Base-by-base conservation (phyloP, 345 rosid genomes). In the Bretschneidera sinensis region DNA sequence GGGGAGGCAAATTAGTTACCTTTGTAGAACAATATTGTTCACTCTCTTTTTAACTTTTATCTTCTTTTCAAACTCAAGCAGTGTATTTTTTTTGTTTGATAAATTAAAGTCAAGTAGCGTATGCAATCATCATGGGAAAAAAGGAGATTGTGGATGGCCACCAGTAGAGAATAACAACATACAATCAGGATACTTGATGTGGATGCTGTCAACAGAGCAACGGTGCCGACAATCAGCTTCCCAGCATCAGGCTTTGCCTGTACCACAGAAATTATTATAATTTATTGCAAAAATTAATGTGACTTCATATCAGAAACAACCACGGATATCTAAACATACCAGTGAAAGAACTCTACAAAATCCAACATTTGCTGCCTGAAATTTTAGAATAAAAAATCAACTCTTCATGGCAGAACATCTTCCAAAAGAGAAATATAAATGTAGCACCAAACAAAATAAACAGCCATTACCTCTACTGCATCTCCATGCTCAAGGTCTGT, bases 171-270 rank as follows among this genome's bases (percentile, higher is more conserved):
- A 15, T 13, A 2, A 51, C 59, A 55, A 81, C 84, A 34, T 74
- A 89, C 91, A 53, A 89, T 81, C 6, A 89, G 80, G 70, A 89
- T 68, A 77, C 78, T 81, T 43, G 97, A 74, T 35, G 86, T 86
- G 23, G 94, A 86, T 67, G 84, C 87, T 55, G 83, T 76, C 74
- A 89, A 72, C 59, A 89, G 74, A 7, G 97, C 94, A 63, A 85
- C 33, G 61, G 97, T 89, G 56, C 85, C 97, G 33, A 86, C 59
- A 55, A 70, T 70, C 25, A 89, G 80, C 78, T 85, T 81, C 53
- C 86, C 91, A 6, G 97, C 83, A 77, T 89, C 97, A 0, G 87
- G 84, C 49, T 80, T 89, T 63, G 94, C 97, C 94, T 89, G 79
- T 53, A 65, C 72, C 47, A n/a, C 55, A 64, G 35, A 52, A 48